Evolutionary conservation across 352 stramenopile species (phyloP).

Genomic region (Phytophthora chlamydospora): DNA sequence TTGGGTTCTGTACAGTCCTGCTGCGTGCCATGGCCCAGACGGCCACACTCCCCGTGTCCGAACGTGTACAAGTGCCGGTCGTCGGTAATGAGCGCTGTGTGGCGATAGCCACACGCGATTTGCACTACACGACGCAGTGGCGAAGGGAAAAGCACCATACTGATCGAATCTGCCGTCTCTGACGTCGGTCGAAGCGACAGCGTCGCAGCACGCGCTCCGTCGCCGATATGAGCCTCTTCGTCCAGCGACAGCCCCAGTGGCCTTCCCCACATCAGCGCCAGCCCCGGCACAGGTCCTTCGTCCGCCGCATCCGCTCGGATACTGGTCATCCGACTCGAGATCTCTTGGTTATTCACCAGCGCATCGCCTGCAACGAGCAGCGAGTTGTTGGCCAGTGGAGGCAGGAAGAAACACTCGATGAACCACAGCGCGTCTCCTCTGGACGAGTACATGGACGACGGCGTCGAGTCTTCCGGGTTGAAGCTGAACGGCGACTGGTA

Average conservation of each 20-base stretch:
- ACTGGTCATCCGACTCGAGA: conserved; percentile 27
- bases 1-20: conserved; percentile 47
- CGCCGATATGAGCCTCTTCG: conserved; percentile 49
- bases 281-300: conserved; percentile 41
- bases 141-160: conserved; percentile 49
- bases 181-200: conserved; percentile 15
- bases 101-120: conserved; percentile 78
- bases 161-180: conserved; percentile 28
- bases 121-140: conserved; percentile 65
- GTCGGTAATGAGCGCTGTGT: conserved; percentile 75
- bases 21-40: conserved; percentile 75
- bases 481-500: conserved; percentile 24
- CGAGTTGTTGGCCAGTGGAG: conserved; percentile 39
- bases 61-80: conserved; percentile 79
- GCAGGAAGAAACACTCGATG: conserved; percentile 60
- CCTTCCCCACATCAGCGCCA: conserved; percentile 69
- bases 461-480: conserved; percentile 23
- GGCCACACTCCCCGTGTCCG: conserved; percentile 81
- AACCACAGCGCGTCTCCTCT: conserved; percentile 51
- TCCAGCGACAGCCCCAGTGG: conserved; percentile 67
- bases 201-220: conserved; percentile 1
- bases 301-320: conserved; percentile 7
- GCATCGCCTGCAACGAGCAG: conserved; percentile 42
- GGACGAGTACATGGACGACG: conserved; percentile 40
- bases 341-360: conserved; percentile 37